Percentiles rank a stretch among this genome's conserved stretches.
Conservation (phyloP, 352 stramenopile genomes). For the Phytophthora palmivora region DNA sequence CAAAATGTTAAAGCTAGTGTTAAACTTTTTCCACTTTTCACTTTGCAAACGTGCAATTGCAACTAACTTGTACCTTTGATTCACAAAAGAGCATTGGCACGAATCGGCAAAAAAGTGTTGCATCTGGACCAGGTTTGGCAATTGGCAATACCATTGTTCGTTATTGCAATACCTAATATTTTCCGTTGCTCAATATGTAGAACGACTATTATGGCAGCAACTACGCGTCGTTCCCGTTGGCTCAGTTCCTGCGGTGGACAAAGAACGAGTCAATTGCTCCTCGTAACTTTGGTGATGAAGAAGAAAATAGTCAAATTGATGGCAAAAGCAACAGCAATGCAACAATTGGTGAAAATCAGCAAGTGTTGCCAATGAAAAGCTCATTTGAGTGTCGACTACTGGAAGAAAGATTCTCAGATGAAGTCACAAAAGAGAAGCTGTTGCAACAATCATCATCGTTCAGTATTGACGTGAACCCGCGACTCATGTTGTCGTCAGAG, state of each 20-base stretch:
- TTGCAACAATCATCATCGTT: constrained; percentile 60
- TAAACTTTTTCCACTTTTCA: background rate
- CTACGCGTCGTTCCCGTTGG: constrained; percentile 72
- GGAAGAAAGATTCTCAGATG: constrained; percentile 47
- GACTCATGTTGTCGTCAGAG: constrained; percentile 84
- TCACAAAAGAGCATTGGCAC: constrained; percentile 57
- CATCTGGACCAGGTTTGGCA: constrained; percentile 71
- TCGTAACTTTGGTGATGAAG: constrained; percentile 45
- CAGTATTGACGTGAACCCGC: constrained; percentile 80
- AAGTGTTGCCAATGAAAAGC: constrained; percentile 47
- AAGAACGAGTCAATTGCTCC: constrained; percentile 51
- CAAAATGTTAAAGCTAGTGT: constrained; percentile 9
- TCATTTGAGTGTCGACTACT: constrained; percentile 61
- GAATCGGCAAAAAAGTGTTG: constrained; percentile 77
- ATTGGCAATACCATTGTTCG: constrained; percentile 1
- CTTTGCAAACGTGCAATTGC: constrained; percentile 3
- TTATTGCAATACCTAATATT: constrained; percentile 1
- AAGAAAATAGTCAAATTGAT: constrained; percentile 21
- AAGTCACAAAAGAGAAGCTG: constrained; percentile 44
- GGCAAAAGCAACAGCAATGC: background rate
- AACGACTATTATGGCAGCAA: constrained; percentile 89
- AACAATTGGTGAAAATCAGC: constrained; percentile 17
- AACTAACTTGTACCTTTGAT: constrained; percentile 4
- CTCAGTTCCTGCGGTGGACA: constrained; percentile 66
- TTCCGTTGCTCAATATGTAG: constrained; percentile 43